A percentile compares a stretch with the other conserved stretches of the same genome.
These are phyloP conservation scores for Paecilomyces sp. DNA, from an alignment of 2,329 filamentous ascomycete genomes.

Conservation along the genomic window DNA sequence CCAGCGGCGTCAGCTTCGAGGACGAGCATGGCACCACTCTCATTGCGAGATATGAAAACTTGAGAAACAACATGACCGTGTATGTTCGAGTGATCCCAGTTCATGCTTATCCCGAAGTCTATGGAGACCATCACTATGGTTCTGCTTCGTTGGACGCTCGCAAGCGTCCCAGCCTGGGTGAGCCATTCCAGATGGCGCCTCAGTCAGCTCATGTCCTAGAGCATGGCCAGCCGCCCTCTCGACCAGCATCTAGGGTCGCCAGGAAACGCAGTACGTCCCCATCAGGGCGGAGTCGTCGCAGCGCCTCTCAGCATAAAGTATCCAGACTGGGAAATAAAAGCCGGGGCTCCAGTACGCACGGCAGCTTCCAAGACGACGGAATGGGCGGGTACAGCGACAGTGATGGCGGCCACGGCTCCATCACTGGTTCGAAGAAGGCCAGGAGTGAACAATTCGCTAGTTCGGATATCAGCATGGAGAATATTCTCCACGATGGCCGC, in stretches of 20 bases:
- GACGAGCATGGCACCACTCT: slow-evolving; percentile 82
- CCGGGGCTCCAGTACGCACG: slow-evolving; percentile 54
- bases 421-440: slow-evolving; percentile 62
- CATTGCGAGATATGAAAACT: slow-evolving; percentile 95
- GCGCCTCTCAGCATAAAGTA: slow-evolving; percentile 68
- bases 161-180: slow-evolving; percentile 54
- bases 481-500: slow-evolving; percentile 94
- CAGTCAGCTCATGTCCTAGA: slow-evolving; percentile 46
- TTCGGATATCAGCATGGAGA: slow-evolving; percentile 95
- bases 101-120: slow-evolving; percentile 44
- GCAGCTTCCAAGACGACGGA: slow-evolving; percentile 60
- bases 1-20: slow-evolving; percentile 88
- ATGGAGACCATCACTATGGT: slow-evolving; percentile 38
- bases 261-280: slow-evolving; percentile 74
- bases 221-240: slow-evolving; percentile 55
- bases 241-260: slow-evolving; percentile 64
- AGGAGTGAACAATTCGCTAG: slow-evolving; percentile 82
- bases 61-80: slow-evolving; percentile 84
- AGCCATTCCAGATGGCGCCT: slow-evolving; percentile 58
- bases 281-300: slow-evolving; percentile 63
- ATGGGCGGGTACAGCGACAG: slow-evolving; percentile 77
- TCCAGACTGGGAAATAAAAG: slow-evolving; percentile 63
- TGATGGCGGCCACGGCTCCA: slow-evolving; percentile 70
- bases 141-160: slow-evolving; percentile 46
- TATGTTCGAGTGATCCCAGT: slow-evolving; percentile 75